Evolutionary conservation across 2,329 filamentous ascomycete genomes (phyloP), one percentile per base, ranked within the genome.

Genomic region (Fusarium continuum): DNA sequence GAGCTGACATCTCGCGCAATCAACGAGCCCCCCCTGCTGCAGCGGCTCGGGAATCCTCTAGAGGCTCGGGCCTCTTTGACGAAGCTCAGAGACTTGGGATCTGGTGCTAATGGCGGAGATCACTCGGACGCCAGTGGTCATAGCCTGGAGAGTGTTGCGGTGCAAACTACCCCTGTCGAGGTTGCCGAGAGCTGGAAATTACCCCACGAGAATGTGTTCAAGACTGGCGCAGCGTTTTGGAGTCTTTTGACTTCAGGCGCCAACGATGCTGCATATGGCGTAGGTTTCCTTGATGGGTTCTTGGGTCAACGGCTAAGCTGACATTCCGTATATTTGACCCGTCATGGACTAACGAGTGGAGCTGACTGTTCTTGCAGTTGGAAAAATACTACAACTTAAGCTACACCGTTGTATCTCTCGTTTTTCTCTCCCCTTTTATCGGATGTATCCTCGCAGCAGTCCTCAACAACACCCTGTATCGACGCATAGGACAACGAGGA

Each of bases 401-500:
- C 23, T 90, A 90, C 72, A 80, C 84, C 2, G 75, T 88, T 46
- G 82, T 91, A 4, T 89, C 88, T 0, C 79, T 90, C 1, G 76
- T 90, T 31, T 91, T 91, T 71, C 77, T 91, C 4, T 83, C 86
- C 0, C 87, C 88, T 0, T 86, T 90, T 31, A 76, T 84, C 2
- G 89, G 89, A 26, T 91, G 90, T 73, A 81, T 84, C 14, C 68
- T 83, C 2, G 85, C 87, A 0, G 87, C 88, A 0, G 71, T 88
- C 1, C 69, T 84, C 38, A 91, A 90, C 73, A 89, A 88, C 67
- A 60, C 56, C 8, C 41, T 77, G n/a, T 74, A 77, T 49, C 46
- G 67, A 5, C 58, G 49, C 3, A 38, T 71, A 8, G 72, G 72
- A 1, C 73, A 72, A 66, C 64, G 72, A 20, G 90, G 91, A 4